Evolutionary conservation across 164 flowering plant genomes (phyloP), one percentile per base, ranked within the genome.

Genomic region (Kalanchoe fedtschenkoi): DNA sequence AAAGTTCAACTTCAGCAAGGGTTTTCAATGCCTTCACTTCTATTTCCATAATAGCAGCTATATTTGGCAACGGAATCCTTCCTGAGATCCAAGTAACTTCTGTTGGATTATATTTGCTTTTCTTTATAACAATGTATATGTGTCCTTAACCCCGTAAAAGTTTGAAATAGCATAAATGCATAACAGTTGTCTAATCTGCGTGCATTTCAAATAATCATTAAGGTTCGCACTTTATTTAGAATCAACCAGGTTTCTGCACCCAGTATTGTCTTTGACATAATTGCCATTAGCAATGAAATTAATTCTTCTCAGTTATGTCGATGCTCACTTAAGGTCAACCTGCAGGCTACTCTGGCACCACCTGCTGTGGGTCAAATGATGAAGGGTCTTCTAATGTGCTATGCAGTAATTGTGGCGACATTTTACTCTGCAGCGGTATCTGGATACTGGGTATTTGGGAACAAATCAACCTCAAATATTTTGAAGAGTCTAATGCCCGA

Each of bases 331-430:
- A 32, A 51, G 56, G 17, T 51, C 26, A 46, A 51, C 56, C 26
- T 26, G 11, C 76, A 93, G 99, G 99, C 99, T 19, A 93, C 99
- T 64, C 70, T 93, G 65, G 99, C 99, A 53, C 99, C 97, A 53
- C 99, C 99, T 34, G 97, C 85, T 0, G 75, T 90, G 1, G 99
- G 99, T 63, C 90, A 93, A 78, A 90, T 93, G 97, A 61, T 88
- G 39, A 93, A 87, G 76, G 99, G 95, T 62, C 86, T 93, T 28
- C 0, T 77, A 2, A 77, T 93, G 92, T 93, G 99, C 68, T 93
- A 93, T 71, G 13, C 71, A 44, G 96, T 93, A 32, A 83, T 88
- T 38, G 76, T 88, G 46, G 15, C 85, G 10, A 93, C 97, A 0
- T 93, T 93, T 77, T 93, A 90, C 80, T 73, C 96, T 0, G 77